These are phyloP conservation scores for Cystofilobasidium ferigula DNA, from an alignment of 768 basidiomycete species.

Conservation along the genomic window DNA sequence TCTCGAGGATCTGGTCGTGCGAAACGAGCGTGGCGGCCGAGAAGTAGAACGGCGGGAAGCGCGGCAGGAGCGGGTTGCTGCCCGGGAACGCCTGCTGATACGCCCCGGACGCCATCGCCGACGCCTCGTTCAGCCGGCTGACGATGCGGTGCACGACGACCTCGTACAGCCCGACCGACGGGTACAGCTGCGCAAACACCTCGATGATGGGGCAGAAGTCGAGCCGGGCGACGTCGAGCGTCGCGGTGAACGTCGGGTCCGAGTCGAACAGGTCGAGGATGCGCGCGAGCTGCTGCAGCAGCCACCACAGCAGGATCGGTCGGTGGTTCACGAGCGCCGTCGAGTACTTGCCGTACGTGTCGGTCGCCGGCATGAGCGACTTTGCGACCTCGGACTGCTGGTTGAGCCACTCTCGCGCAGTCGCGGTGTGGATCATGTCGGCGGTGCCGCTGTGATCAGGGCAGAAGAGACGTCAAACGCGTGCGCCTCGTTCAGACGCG, in stretches of 20 bases:
- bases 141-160: conserved; percentile 2
- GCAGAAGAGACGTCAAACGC: background rate
- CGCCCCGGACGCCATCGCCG: background rate
- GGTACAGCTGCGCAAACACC: background rate
- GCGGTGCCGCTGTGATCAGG: background rate
- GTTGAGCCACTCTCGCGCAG: conserved; percentile 19
- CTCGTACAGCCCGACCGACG: conserved; percentile 3
- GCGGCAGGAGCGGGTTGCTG: conserved; percentile 1
- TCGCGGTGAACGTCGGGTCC: conserved; percentile 9
- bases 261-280: conserved; percentile 8
- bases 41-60: conserved; percentile 3
- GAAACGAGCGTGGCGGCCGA: background rate
- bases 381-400: conserved; percentile 14
- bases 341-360: conserved; percentile 1
- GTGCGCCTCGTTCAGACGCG: too few relatives aligned
- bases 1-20: background rate
- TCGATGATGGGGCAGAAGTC: conserved; percentile 14
- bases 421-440: conserved; percentile 5
- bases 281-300: conserved; percentile 20
- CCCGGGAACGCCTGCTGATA: background rate
- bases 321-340: conserved; percentile 17
- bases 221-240: conserved; percentile 3
- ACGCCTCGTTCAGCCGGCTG: background rate
- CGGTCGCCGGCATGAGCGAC: background rate
- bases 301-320: conserved; percentile 18